Conservation (phyloP, 495 filamentous ascomycete genomes). For the Penicillium roqueforti region DNA sequence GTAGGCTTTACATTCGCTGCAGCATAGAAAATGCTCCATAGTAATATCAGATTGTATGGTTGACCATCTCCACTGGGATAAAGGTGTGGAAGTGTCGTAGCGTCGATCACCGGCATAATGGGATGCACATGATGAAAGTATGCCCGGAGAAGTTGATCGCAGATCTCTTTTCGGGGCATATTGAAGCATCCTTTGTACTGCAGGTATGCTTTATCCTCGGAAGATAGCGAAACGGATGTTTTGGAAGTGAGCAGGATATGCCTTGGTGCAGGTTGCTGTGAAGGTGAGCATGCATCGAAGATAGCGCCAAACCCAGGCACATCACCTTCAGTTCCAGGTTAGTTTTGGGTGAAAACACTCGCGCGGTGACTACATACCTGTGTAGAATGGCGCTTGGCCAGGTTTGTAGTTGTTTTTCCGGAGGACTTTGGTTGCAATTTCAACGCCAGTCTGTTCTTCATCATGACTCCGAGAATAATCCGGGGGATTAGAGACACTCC, state of each 20-base stretch:
- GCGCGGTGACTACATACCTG: slow-evolving; percentile 15
- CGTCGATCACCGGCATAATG: slow-evolving; percentile 38
- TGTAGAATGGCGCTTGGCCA: slow-evolving; percentile 29
- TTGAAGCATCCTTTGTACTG: slow-evolving; percentile 28
- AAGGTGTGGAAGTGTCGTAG: slow-evolving; percentile 22
- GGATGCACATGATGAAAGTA: slow-evolving; percentile 42
- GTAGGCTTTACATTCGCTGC: slow-evolving; percentile 28
- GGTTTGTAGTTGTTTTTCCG: slow-evolving; percentile 14
- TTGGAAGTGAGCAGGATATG: slow-evolving; percentile 27
- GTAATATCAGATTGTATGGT: slow-evolving; percentile 32
- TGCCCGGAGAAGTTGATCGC: slow-evolving; percentile 24
- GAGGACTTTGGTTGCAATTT: slow-evolving; percentile 29
- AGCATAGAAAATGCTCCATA: slow-evolving; percentile 44
- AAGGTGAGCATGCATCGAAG: slow-evolving; percentile 19
- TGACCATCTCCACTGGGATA: slow-evolving; percentile 20
- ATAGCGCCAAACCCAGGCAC: slow-evolving; percentile 22
- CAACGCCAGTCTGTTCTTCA: slow-evolving; percentile 28
- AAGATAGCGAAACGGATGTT: slow-evolving; percentile 12
- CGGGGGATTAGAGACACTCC: slow-evolving; percentile 2
- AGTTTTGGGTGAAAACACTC: background rate
- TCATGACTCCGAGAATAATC: background rate
- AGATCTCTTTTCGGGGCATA: slow-evolving; percentile 20
- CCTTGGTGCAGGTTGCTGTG: slow-evolving; percentile 18
- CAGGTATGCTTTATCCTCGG: slow-evolving; percentile 28
- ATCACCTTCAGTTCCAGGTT: background rate